Conservation (phyloP, 306 rosid genomes). For the Dryas drummondii region DNA sequence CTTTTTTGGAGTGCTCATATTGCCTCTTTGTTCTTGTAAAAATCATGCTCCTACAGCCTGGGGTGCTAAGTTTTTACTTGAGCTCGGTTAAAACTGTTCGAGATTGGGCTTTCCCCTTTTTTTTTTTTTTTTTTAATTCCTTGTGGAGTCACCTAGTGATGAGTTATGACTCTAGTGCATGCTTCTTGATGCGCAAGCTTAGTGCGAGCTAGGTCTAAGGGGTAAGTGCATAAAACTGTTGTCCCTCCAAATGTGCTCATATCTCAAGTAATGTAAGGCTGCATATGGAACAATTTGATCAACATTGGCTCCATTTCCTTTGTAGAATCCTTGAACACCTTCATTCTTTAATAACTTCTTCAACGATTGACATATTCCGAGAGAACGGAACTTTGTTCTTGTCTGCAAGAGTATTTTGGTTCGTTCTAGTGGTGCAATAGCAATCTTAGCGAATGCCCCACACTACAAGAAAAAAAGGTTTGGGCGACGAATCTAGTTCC, state of each 20-base stretch:
- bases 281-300: slow-evolving; percentile 89
- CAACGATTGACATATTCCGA: slow-evolving; percentile 74
- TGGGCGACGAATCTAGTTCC: too few relatives aligned
- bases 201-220: slow-evolving; percentile 94
- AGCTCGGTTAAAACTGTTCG: too few relatives aligned
- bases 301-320: slow-evolving; percentile 95
- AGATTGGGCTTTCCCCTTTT: too few relatives aligned
- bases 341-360: slow-evolving; percentile 65
- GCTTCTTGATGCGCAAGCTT: slow-evolving; percentile 89
- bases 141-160: too few relatives aligned
- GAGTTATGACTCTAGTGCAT: too few relatives aligned
- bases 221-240: slow-evolving; percentile 84
- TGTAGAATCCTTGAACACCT: slow-evolving; percentile 82
- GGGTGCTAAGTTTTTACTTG: too few relatives aligned
- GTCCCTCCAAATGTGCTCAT: slow-evolving; percentile 97
- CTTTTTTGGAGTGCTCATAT: too few relatives aligned
- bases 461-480: too few relatives aligned
- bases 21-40: too few relatives aligned
- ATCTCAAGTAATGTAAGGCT: slow-evolving; percentile 93
- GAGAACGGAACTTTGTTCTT: slow-evolving; percentile 70
- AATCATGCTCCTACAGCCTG: too few relatives aligned
- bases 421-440: slow-evolving; percentile 90
- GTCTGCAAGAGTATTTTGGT: slow-evolving; percentile 97
- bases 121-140: too few relatives aligned
- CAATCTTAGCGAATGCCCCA: slow-evolving; percentile 78